These are phyloP conservation scores for Xylaria hypoxylon DNA, from an alignment of 2,329 filamentous ascomycete species.

Conservation along the genomic window DNA sequence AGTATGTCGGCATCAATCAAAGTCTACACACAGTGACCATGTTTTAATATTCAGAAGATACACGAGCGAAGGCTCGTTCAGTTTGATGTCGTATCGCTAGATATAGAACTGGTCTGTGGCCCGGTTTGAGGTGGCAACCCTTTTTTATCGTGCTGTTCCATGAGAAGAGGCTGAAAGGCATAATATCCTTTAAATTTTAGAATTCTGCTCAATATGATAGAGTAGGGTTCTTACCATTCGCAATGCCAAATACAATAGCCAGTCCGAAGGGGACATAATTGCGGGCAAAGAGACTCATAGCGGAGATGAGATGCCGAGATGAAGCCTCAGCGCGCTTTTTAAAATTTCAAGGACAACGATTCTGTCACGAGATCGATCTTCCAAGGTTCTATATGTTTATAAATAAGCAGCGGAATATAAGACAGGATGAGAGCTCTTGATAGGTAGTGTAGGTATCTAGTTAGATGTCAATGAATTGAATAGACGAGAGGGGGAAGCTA, in stretches of 20 bases:
- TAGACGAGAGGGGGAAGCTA: too few species aligned
- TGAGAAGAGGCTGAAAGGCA: constrained; percentile 42
- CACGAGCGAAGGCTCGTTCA: neutral
- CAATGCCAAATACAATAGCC: constrained; percentile 50
- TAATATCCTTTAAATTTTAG: constrained; percentile 43
- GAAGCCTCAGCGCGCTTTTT: neutral
- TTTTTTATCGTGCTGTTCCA: constrained; percentile 38
- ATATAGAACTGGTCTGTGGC: constrained; percentile 19
- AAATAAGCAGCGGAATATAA: neutral
- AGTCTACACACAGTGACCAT: neutral
- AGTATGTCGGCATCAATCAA: neutral
- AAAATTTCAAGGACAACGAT: neutral
- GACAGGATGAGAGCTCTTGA: neutral
- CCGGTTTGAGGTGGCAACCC: constrained; percentile 11
- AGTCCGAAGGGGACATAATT: constrained; percentile 46
- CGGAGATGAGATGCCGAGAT: neutral
- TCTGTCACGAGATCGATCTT: neutral
- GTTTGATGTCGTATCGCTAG: constrained; percentile 26
- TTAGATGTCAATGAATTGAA: too few species aligned
- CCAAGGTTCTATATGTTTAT: neutral
- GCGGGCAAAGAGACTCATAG: constrained; percentile 46
- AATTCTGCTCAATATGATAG: neutral
- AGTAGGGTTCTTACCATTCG: constrained; percentile 48
- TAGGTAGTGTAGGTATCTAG: too few species aligned
- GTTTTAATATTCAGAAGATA: constrained; percentile 1